Percentiles rank a stretch among this genome's conserved stretches.
phyloP scores from a whole-genome alignment of 306 rosid genomes.

The Begonia peltatifolia region DNA sequence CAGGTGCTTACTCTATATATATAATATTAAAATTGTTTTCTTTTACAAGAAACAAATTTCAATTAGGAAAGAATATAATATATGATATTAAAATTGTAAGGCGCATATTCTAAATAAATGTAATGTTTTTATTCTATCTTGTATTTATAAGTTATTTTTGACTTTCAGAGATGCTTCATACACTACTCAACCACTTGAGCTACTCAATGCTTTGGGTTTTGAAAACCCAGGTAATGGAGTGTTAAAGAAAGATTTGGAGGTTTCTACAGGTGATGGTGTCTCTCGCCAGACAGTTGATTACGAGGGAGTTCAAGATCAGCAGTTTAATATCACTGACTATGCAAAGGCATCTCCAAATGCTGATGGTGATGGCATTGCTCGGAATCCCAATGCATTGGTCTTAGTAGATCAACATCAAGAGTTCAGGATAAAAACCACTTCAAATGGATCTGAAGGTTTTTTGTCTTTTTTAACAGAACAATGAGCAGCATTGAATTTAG shows the following conservation, averaged over 20 bases:
- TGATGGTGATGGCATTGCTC: constrained; percentile 23
- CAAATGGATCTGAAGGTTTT: constrained; percentile 73
- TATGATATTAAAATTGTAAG: no score
- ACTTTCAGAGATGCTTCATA: constrained; percentile 75
- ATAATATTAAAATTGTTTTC: not conserved
- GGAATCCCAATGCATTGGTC: constrained; percentile 15
- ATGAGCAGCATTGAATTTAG: not conserved
- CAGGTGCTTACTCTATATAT: constrained; percentile 30
- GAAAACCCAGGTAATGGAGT: constrained; percentile 43
- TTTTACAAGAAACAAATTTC: not conserved
- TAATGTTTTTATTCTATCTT: no score
- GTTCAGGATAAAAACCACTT: constrained; percentile 27
- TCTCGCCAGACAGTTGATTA: constrained; percentile 22
- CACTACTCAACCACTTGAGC: constrained; percentile 92
- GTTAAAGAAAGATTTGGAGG: constrained; percentile 29
- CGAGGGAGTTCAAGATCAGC: constrained; percentile 24
- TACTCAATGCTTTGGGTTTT: constrained; percentile 68
- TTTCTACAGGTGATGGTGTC: constrained; percentile 24
- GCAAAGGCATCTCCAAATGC: constrained; percentile 26
- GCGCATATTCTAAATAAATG: no score
- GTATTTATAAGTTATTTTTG: not conserved
- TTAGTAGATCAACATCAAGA: constrained; percentile 15
- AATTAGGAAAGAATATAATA: no score
- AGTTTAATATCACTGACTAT: constrained; percentile 31
- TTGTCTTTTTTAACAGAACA: constrained; percentile 1